Conservation (phyloP, 768 basidiomycete genomes). For the Russula brevipes region DNA sequence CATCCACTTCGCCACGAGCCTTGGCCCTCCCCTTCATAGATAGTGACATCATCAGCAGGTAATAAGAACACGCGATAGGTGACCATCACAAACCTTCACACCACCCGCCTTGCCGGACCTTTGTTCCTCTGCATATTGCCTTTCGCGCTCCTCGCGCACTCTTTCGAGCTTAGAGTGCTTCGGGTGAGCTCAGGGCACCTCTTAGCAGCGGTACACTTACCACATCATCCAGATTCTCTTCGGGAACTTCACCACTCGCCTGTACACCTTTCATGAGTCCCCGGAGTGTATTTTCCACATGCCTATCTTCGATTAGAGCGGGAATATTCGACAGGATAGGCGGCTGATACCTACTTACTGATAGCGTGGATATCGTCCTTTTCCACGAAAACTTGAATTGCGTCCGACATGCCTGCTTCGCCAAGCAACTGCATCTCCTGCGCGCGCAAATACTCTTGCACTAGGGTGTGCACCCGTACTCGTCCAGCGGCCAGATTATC, state of each 20-base stretch:
- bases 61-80: not conserved
- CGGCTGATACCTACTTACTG: slow-evolving; percentile 53
- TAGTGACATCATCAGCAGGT: not conserved
- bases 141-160: slow-evolving; percentile 66
- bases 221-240: slow-evolving; percentile 68
- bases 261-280: slow-evolving; percentile 63
- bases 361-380: slow-evolving; percentile 97
- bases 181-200: not conserved
- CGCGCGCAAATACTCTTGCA: slow-evolving; percentile 85
- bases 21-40: slow-evolving; percentile 42
- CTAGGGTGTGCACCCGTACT: slow-evolving; percentile 82
- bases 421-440: slow-evolving; percentile 91
- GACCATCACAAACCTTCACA: slow-evolving; percentile 5
- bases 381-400: slow-evolving; percentile 92
- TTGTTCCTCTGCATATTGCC: slow-evolving; percentile 50
- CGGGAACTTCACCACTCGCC: slow-evolving; percentile 59
- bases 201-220: slow-evolving; percentile 37
- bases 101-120: slow-evolving; percentile 28
- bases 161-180: slow-evolving; percentile 47
- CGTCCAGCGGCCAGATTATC: slow-evolving; percentile 48
- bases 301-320: slow-evolving; percentile 38
- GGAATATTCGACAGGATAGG: not conserved
- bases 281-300: slow-evolving; percentile 57
- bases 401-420: slow-evolving; percentile 87
- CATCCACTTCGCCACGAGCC: slow-evolving; percentile 44